Evolutionary conservation across 2,329 filamentous ascomycete genomes (phyloP), one percentile per base, ranked within the genome.

Genomic region (Penicillium sclerotigenum): DNA sequence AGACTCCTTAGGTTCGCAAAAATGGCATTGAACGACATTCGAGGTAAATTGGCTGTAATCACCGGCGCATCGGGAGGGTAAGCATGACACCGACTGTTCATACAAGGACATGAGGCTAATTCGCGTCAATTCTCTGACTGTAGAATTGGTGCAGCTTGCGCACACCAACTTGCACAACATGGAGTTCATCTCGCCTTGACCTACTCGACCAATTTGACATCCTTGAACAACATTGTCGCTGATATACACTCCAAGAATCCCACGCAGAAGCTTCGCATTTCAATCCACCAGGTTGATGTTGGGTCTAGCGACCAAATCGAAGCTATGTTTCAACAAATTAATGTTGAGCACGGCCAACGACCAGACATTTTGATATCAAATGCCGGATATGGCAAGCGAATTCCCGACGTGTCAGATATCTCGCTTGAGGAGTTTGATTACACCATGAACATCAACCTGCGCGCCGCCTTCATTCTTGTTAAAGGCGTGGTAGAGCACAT

Each of bases 321-420:
- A 37, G 67, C 70, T 3, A 77, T 88, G 61, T 86, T 84, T 54
- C 62, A 74, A n/a, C 79, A 85, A 54, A 81, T 88, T 42, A 72
- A 78, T 47, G 63, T 72, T 0, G 66, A 80, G 50, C 84, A 87
- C 65, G 76, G 75, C 11, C 76, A 81, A 52, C 76, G 77, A 1
- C 83, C 84, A 0, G 83, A 88, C 62, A 87, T 89, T 22, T 74
- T 89, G 2, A 71, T 89, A 26, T 83, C 81, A 13, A 89, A 89
- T 63, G 87, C 87, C 1, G 86, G 86, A 0, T 81, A 86, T 60
- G 86, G 85, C 40, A 85, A 84, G 66, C 78, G 84, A n/a, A 81
- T 86, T 55, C 70, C 74, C 0, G 71, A 78, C 24, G 77, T 84
- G 45, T 75, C 79, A 64, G 84, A 87, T 55, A 87, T 87, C 57